A percentile compares a stretch with the other conserved stretches of the same genome.
phyloP scores from a whole-genome alignment of 345 rosid species.

The Hevea brasiliensis region DNA sequence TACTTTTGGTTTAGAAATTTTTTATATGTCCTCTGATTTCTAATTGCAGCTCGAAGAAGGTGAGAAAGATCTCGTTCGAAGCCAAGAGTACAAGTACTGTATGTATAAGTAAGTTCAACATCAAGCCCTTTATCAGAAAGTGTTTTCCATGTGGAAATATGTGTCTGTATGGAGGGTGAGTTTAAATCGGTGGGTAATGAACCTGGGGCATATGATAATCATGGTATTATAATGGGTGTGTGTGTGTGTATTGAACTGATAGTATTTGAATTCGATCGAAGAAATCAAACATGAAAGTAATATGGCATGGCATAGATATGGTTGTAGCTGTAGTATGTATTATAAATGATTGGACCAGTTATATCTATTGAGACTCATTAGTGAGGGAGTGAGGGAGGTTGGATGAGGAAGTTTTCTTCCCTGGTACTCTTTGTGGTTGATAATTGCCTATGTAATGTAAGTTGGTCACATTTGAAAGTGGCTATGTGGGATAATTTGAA shows the following conservation, averaged over 20 bases:
- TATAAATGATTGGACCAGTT: neutral
- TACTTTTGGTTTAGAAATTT: neutral
- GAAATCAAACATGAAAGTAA: neutral
- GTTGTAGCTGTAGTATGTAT: neutral
- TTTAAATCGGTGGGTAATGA: neutral
- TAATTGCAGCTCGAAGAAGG: conserved; percentile 76
- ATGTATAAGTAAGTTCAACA: conserved; percentile 66
- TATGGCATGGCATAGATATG: neutral
- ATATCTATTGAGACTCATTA: neutral
- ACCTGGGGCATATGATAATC: too few relatives aligned
- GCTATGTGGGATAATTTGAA: too few relatives aligned
- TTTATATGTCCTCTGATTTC: neutral
- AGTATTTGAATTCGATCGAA: too few relatives aligned
- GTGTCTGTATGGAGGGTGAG: neutral
- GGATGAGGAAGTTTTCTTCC: neutral
- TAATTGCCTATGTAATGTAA: neutral
- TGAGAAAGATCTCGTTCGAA: conserved; percentile 64
- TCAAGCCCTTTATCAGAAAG: too few relatives aligned
- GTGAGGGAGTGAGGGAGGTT: neutral
- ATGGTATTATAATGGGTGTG: too few relatives aligned
- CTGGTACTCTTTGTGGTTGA: neutral
- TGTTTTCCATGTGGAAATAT: neutral
- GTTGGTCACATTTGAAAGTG: neutral
- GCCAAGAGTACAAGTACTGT: conserved; percentile 83
- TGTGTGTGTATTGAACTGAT: too few relatives aligned